A percentile compares a stretch with the other conserved stretches of the same genome.
phyloP scores from a whole-genome alignment of 805 yeast species.

The Ogataea wickerhamii region DNA sequence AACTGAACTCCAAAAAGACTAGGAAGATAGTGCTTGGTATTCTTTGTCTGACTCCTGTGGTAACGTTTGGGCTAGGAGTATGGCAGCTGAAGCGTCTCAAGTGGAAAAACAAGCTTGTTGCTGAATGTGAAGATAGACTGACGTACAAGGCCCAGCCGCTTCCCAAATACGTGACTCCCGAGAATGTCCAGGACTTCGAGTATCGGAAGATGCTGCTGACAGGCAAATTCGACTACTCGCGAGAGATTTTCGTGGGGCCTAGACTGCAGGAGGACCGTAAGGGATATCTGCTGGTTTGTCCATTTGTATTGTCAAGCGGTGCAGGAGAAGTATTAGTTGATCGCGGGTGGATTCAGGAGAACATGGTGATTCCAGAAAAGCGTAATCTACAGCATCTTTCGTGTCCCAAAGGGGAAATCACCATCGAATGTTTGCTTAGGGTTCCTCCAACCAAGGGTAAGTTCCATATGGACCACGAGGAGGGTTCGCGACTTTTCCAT shows the following conservation, averaged over 20 bases:
- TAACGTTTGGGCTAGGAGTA: conserved; percentile 81
- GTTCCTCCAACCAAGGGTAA: conserved; percentile 60
- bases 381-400: conserved; percentile 65
- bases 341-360: conserved; percentile 88
- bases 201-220: conserved; percentile 72
- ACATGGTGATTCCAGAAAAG: conserved; percentile 50
- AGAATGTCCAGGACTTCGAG: conserved; percentile 68
- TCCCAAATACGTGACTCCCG: conserved; percentile 64
- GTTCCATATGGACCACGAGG: conserved; percentile 65
- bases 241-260: conserved; percentile 93
- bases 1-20: conserved; percentile 19
- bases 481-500: conserved; percentile 65
- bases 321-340: conserved; percentile 78
- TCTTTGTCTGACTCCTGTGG: conserved; percentile 75
- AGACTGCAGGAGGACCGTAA: conserved; percentile 65
- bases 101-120: conserved; percentile 86
- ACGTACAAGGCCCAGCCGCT: conserved; percentile 68
- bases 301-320: conserved; percentile 70
- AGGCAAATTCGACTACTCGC: conserved; percentile 78
- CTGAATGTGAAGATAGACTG: conserved; percentile 77
- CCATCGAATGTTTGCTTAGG: conserved; percentile 70
- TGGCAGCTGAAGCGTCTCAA: conserved; percentile 87
- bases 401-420: conserved; percentile 67
- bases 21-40: conserved; percentile 33
- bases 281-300: conserved; percentile 81